These are phyloP conservation scores for Teunomyces pallodes DNA, from an alignment of 805 yeast species.

Conservation along the genomic window DNA sequence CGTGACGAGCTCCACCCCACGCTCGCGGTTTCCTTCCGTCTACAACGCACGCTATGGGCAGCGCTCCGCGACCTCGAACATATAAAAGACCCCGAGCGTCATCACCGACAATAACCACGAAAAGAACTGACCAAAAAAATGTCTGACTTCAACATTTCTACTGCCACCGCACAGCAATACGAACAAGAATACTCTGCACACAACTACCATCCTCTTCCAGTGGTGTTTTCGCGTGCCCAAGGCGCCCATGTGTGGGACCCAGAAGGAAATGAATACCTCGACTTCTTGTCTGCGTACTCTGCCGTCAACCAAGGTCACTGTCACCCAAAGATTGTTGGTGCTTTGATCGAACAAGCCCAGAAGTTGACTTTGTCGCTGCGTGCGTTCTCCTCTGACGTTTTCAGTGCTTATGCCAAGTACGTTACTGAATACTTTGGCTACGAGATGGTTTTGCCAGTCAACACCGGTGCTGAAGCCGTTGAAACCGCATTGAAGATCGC, in stretches of 20 bases:
- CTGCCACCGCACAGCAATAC: conserved; percentile 60
- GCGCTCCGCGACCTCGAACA: conserved; percentile 12
- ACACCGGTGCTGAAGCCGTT: conserved; percentile 98
- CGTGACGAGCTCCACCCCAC: conserved; percentile 5
- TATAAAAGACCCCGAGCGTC: background rate
- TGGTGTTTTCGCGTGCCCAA: conserved; percentile 78
- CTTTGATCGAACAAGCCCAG: conserved; percentile 83
- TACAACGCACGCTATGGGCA: conserved; percentile 14
- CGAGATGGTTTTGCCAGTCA: conserved; percentile 95
- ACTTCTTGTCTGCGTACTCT: conserved; percentile 90
- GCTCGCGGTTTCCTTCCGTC: conserved; percentile 8
- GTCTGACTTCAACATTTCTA: conserved; percentile 50
- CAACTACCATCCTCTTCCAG: conserved; percentile 96
- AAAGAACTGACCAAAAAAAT: background rate
- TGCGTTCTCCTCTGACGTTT: conserved; percentile 87
- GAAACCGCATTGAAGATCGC: conserved; percentile 93
- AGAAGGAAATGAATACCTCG: conserved; percentile 91
- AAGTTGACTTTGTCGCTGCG: conserved; percentile 83
- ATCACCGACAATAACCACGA: background rate
- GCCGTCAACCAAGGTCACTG: conserved; percentile 99
- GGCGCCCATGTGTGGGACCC: conserved; percentile 99
- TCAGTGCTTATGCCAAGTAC: conserved; percentile 83
- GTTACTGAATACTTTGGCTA: conserved; percentile 85
- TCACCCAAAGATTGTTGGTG: conserved; percentile 86
- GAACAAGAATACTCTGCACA: conserved; percentile 89